Evolutionary conservation across 768 basidiomycete genomes (phyloP).

Genomic region (Auricularia sp.): DNA sequence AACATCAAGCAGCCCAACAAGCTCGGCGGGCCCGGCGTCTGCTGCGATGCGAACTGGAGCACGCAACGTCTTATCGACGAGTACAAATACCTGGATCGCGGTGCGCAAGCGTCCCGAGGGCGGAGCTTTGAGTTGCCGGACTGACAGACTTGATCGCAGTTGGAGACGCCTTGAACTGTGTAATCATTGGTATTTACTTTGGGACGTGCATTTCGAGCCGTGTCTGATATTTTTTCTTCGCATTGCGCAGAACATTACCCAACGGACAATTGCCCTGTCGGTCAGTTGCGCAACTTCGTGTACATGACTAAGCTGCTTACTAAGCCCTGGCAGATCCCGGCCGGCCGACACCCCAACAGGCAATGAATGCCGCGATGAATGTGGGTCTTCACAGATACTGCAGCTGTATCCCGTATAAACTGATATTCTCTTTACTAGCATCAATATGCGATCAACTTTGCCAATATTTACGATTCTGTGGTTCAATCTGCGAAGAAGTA

Average conservation of each 20-base stretch:
- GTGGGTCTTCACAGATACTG: not conserved
- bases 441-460: not conserved
- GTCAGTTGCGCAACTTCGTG: not conserved
- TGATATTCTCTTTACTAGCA: not conserved
- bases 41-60: not conserved
- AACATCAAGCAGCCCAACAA: not conserved
- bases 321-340: no score
- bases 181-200: not conserved
- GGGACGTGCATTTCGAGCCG: not conserved
- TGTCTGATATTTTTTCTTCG: not conserved
- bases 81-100: not conserved
- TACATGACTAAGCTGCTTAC: no score
- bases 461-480: not conserved
- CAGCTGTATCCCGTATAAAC: no score
- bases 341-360: no score
- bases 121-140: not conserved
- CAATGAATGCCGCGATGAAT: no score
- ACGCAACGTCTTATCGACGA: not conserved
- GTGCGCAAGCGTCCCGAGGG: not conserved
- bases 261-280: not conserved
- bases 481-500: conserved; percentile 7
- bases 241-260: not conserved
- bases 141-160: not conserved
- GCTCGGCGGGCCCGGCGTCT: not conserved
- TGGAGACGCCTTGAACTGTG: not conserved